These are phyloP conservation scores for Backusella morwellensis DNA, from an alignment of 192 early-diverging fungal species.

Conservation along the genomic window DNA sequence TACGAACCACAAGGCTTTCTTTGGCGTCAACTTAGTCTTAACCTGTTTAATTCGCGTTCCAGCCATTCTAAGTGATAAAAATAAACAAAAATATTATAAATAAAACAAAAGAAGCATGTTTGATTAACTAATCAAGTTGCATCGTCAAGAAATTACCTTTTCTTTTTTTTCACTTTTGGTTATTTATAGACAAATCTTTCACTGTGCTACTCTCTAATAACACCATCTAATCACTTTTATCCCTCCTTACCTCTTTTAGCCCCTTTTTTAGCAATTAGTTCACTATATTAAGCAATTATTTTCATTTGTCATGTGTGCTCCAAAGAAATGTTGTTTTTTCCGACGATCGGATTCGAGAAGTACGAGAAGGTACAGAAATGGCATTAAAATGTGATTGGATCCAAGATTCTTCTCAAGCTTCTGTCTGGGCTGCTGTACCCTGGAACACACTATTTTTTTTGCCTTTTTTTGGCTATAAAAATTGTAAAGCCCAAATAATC, in stretches of 20 bases:
- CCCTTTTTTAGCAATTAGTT: not conserved
- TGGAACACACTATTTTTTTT: conserved; percentile 5
- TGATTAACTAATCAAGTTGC: conserved; percentile 8
- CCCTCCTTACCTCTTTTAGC: not conserved
- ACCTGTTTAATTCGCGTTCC: conserved; percentile 4
- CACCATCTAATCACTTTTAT: not conserved
- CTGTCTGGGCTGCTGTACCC: conserved; percentile 13
- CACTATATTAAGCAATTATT: conserved; percentile 4
- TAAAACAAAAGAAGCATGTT: not conserved
- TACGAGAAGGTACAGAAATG: conserved; percentile 8
- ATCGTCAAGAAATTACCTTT: conserved; percentile 2
- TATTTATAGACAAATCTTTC: not conserved
- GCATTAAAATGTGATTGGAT: conserved; percentile 17
- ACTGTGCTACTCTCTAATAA: not conserved
- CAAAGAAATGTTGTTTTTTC: conserved; percentile 7
- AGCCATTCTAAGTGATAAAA: not conserved
- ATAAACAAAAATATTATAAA: not conserved
- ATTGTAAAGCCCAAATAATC: not conserved
- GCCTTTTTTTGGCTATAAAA: conserved; percentile 1
- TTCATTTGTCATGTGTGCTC: conserved; percentile 6
- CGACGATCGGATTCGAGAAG: conserved; percentile 16
- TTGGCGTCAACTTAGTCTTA: not conserved
- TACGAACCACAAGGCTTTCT: not conserved
- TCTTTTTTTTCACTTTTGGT: not conserved
- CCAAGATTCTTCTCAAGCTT: conserved; percentile 19